Evolutionary conservation across 345 rosid genomes (phyloP), one percentile per base, ranked within the genome.

Genomic region (Populus tremula): DNA sequence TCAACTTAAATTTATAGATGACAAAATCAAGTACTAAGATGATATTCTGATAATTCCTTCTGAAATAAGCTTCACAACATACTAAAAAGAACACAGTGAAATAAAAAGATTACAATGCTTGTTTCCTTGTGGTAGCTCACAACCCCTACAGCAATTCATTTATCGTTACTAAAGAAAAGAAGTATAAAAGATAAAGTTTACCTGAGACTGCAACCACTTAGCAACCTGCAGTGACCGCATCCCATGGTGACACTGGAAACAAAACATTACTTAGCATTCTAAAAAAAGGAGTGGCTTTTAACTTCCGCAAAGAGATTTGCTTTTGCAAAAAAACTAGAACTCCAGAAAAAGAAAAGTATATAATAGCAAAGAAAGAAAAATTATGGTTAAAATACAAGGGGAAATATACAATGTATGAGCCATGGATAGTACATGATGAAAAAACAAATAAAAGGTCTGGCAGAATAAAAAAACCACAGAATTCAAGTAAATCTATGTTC

Each of bases 121-220:
- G 33, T 63, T 21, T 18, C 43, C 25, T 31, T 21, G 18, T 17
- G n/a, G 7, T 17, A 18, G 11, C 49, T 20, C 31, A 70, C 23
- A 43, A 29, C 14, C 64, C 17, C 36, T 12, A n/a, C 49, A 69
- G 25, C 62, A 78, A 73, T 76, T 71, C 56, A 62, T 8, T 43
- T 31, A 71, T 33, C 6, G 6, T 29, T 23, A 41, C 5, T 0
- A 63, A 73, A 9, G 6, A 54, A 38, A 35, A 61, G 17, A 21
- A n/a, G 27, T 35, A 61, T 10, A 45, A 25, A 47, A 5, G 63
- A 71, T 56, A 8, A 18, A 47, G 11, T 73, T 82, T 86, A 89
- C 98, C 93, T 90, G 97, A 41, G 90, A 78, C 87, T 92, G 94
- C 83, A 94, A 84, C 94, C 96, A 94, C 80, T 89, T 91, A 12